phyloP scores from a whole-genome alignment of 2,329 filamentous ascomycete genomes.

The Colletotrichum agaves region DNA sequence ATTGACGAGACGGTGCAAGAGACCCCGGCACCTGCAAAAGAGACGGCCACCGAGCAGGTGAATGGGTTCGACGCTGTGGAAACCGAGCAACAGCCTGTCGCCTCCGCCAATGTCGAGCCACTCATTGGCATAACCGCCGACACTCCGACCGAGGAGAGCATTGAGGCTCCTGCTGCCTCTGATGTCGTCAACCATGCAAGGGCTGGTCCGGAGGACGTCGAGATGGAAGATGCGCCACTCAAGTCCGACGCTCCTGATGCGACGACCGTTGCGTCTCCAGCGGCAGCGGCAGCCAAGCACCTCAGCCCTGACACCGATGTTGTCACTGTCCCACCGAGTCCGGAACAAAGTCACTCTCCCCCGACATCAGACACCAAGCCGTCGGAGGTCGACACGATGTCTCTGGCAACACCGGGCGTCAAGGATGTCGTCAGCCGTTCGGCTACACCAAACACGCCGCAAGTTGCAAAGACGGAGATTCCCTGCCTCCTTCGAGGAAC shows the following conservation, averaged over 20 bases:
- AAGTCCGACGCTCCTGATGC: conserved; percentile 38
- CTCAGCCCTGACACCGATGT: conserved; percentile 56
- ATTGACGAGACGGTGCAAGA: neutral
- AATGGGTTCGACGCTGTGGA: neutral
- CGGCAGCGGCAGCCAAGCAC: conserved; percentile 42
- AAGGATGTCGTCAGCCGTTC: conserved; percentile 46
- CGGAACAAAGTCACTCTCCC: conserved; percentile 59
- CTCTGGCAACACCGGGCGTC: conserved; percentile 31
- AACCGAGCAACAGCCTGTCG: neutral
- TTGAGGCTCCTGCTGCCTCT: neutral
- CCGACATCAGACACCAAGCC: conserved; percentile 62
- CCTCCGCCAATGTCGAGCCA: neutral
- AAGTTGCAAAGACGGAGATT: conserved; percentile 72
- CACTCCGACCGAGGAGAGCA: neutral
- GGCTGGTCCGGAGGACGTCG: conserved; percentile 42
- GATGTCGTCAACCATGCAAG: conserved; percentile 24
- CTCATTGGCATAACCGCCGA: neutral
- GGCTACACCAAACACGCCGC: conserved; percentile 44
- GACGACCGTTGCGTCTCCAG: conserved; percentile 40
- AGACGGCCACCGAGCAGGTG: neutral
- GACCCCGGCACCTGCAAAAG: neutral
- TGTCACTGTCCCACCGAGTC: conserved; percentile 55
- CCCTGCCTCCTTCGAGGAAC: conserved; percentile 88
- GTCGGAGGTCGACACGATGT: conserved; percentile 58
- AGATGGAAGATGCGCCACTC: conserved; percentile 47